Evolutionary conservation across 2,329 filamentous ascomycete genomes (phyloP), one percentile per base, ranked within the genome.

Genomic region (Raffaelea ambrosiae): DNA sequence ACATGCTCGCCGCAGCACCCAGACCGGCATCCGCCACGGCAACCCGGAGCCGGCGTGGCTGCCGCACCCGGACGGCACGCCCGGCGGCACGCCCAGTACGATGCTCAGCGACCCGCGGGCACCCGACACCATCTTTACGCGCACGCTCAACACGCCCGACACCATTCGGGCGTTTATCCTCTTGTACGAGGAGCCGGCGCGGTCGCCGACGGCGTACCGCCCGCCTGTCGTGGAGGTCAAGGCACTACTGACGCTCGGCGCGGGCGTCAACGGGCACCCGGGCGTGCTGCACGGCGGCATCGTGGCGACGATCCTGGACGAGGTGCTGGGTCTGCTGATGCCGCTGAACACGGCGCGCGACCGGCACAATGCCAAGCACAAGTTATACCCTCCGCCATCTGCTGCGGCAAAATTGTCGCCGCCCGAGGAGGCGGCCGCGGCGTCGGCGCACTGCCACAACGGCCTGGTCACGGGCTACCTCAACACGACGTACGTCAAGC

Each of bases 271-370:
- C 52, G 79, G 79, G 2, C 73, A 73, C 54, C 62, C 72, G 2
- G 60, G 66, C 3, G 65, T 77, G 7, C 63, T 68, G 10, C 80
- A 84, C 57, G 79, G 80, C 19, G 80, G 79, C 1, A 69, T 83
- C 26, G 68, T 77, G 7, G 70, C 71, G 9, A 70, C 73, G 0
- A 58, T 83, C n/a, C 58, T 84, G 20, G 79, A 84, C 56, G 79
- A 84, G 57, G 61, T 66, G 5, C 72, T 76, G 58, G 76, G 78
- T 1, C 63, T 72, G 5, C 52, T 79, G 18, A 62, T 77, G 10
- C 63, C 64, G 3, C 55, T 70, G 23, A 75, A 76, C 51, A 52
- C 52, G 33, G 16, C 21, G 4, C 53, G 51, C 2, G 41, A 40
- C 9, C 33, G 31, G 13, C 45, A 46, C 19, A 45, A 51, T 21